Evolutionary conservation across 2,329 filamentous ascomycete genomes (phyloP), one percentile per base, ranked within the genome.

Genomic region (Fusarium transvaalense): DNA sequence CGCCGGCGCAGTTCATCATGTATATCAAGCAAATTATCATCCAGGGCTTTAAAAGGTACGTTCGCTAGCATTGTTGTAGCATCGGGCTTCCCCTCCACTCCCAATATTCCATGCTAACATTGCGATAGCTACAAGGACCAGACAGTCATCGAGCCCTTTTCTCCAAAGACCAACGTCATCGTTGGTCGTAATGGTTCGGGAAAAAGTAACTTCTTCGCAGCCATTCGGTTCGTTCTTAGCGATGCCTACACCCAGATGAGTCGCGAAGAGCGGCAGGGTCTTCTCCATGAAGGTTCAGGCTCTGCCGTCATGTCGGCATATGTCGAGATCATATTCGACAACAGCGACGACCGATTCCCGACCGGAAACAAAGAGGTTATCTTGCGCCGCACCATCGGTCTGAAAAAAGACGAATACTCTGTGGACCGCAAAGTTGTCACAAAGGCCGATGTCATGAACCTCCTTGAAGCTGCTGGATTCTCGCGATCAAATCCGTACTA

Each of bases 21-120:
- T 96, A 97, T 85, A 97, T 99, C 87, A 99, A 99, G 82, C 96
- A 99, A 84, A 97, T 98, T 80, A 98, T 97, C 81, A 98, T 99
- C 78, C 96, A 99, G 81, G 96, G 96, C 89, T 99, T 99, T 84
- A 99, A 99, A 84, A 97, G 94, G 94, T 97, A 81, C 72, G 81
- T 77, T 58, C 53, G 39, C 57, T 43, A 25, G 34, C 19, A 43
- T 45, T 27, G 19, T 15, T 46, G 23, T 27, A 41, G 46, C 39
- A n/a, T 61, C 42, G 31, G 34, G 29, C 25, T 55, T 50, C 47
- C 52, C 63, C 50, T 42, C 43, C 53, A 46, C 35, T 29, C 34
- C 10, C 37, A 23, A 45, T 48, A n/a, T 37, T 48, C 35, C 65
- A 74, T 61, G 64, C 63, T 72, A 56, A 77, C 61, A 31, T 38